Conservation (phyloP, 768 basidiomycete species). For the Mycena belliarum region DNA sequence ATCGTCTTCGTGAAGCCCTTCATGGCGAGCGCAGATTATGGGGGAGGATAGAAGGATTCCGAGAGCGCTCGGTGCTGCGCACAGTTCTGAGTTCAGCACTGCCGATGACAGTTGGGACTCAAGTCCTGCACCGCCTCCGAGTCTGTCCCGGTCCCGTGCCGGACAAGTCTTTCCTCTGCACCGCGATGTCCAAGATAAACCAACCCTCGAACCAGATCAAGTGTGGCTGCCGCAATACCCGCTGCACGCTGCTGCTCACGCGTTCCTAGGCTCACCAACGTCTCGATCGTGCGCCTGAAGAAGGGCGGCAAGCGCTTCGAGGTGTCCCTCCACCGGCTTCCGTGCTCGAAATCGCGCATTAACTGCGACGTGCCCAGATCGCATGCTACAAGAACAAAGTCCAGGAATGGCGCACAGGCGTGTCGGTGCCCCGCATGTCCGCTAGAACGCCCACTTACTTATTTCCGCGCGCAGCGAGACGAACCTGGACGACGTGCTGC, state of each 20-base stretch:
- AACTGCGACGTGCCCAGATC: slow-evolving; percentile 51
- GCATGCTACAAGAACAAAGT: slow-evolving; percentile 99
- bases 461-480: slow-evolving; percentile 62
- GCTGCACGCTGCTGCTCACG: slow-evolving; percentile 6
- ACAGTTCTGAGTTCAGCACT: neutral
- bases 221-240: slow-evolving; percentile 35
- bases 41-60: neutral
- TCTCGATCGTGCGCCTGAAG: slow-evolving; percentile 92
- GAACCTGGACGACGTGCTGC: slow-evolving; percentile 91
- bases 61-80: slow-evolving; percentile 4
- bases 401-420: slow-evolving; percentile 91
- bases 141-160: neutral
- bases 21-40: slow-evolving; percentile 45
- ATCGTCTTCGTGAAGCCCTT: slow-evolving; percentile 83
- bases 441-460: neutral
- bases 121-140: neutral
- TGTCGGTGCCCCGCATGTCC: slow-evolving; percentile 50
- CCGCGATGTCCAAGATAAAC: slow-evolving; percentile 56
- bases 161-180: neutral
- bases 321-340: slow-evolving; percentile 44
- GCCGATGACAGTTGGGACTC: neutral
- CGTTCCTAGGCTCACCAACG: slow-evolving; percentile 83
- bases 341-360: neutral
- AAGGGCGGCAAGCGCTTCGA: slow-evolving; percentile 98
- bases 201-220: slow-evolving; percentile 93